Conservation (phyloP, 495 filamentous ascomycete genomes). For the Mycothermus thermophilus region DNA sequence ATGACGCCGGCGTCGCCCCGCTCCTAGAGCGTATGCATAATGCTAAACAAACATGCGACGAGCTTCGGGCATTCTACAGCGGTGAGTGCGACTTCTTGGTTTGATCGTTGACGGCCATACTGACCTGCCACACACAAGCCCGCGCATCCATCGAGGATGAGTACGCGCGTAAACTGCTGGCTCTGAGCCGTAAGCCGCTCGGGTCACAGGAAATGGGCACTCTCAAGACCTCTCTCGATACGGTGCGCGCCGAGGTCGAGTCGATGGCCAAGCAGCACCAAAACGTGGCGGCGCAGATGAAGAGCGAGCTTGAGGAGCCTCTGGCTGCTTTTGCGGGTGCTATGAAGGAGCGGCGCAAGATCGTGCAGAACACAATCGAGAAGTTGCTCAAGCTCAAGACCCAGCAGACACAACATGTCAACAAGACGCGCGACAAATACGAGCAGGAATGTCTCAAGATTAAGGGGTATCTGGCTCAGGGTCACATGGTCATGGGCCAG, state of each 20-base stretch:
- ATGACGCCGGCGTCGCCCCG: constrained; percentile 88
- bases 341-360: constrained; percentile 90
- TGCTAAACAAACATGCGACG: constrained; percentile 90
- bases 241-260: constrained; percentile 82
- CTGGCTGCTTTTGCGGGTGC: constrained; percentile 81
- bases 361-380: constrained; percentile 84
- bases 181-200: constrained; percentile 74
- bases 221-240: constrained; percentile 69
- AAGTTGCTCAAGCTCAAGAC: constrained; percentile 85
- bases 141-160: constrained; percentile 94
- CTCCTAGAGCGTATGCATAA: constrained; percentile 93
- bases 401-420: constrained; percentile 78
- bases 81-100: constrained; percentile 32
- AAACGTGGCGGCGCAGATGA: constrained; percentile 84
- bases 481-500: constrained; percentile 99
- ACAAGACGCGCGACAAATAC: constrained; percentile 90
- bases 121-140: constrained; percentile 33
- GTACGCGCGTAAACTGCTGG: constrained; percentile 81
- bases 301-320: constrained; percentile 91
- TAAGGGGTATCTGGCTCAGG: constrained; percentile 95
- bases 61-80: constrained; percentile 82
- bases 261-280: constrained; percentile 87
- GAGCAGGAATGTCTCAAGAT: constrained; percentile 97
- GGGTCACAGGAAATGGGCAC: constrained; percentile 83
- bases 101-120: background rate